phyloP scores from a whole-genome alignment of 345 rosid species.

The Eucalyptus rudis region DNA sequence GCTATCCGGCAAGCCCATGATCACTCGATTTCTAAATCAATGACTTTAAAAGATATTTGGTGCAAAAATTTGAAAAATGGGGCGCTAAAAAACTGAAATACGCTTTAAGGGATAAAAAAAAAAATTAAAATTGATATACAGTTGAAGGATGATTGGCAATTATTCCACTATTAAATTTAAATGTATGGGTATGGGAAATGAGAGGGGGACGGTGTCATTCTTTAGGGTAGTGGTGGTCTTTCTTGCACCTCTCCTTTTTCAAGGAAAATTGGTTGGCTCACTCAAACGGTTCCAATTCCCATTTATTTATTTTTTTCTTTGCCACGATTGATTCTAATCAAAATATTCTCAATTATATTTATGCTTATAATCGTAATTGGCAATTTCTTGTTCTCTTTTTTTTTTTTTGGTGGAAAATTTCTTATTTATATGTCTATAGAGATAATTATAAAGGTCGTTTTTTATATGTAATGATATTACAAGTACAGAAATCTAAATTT shows the following conservation, averaged over 20 bases:
- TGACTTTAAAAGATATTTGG: neutral
- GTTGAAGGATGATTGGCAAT: neutral
- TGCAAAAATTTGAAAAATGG: neutral
- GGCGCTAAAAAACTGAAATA: neutral
- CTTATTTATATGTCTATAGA: neutral
- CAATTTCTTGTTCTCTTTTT: neutral
- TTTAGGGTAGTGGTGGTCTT: neutral
- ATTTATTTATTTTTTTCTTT: no score
- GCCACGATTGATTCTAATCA: neutral
- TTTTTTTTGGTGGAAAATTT: no score
- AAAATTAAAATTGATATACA: neutral
- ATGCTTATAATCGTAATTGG: neutral
- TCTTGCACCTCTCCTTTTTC: neutral
- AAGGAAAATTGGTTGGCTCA: neutral
- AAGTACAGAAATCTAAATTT: neutral
- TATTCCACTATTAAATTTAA: neutral
- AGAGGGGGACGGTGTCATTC: no score
- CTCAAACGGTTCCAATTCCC: neutral
- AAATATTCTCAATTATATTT: neutral
- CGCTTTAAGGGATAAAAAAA: neutral
- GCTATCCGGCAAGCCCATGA: neutral
- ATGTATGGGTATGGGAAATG: neutral
- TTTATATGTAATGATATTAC: neutral
- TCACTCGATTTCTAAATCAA: neutral
- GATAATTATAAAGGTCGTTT: neutral